Evolutionary conservation across 768 basidiomycete species (phyloP).

Genomic region (Rhodotorula taiwanensis): DNA sequence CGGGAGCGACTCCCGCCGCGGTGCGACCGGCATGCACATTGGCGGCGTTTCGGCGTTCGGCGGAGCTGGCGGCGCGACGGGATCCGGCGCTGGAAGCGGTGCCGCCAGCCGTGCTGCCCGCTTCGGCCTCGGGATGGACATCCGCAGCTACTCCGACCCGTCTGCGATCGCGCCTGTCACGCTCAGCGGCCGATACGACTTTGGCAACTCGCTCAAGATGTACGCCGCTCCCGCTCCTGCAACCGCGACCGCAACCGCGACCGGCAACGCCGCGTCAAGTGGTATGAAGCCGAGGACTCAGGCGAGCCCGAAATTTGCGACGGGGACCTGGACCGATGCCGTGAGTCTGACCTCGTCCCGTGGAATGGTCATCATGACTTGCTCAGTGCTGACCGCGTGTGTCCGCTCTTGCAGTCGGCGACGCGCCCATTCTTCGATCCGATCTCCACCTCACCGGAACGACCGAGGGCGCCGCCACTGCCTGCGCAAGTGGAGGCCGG

Average conservation of each 20-base stretch:
- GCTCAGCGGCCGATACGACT: conserved; percentile 46
- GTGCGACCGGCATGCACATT: too few relatives aligned
- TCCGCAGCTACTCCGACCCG: conserved; percentile 11
- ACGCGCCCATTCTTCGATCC: conserved; percentile 26
- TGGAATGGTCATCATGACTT: not conserved
- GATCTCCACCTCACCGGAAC: conserved; percentile 28
- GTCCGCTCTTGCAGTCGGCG: not conserved
- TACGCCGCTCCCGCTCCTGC: not conserved
- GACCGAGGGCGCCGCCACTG: conserved; percentile 15
- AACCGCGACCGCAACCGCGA: not conserved
- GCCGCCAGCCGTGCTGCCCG: not conserved
- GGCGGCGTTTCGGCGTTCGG: conserved; percentile 3
- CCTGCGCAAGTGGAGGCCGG: not conserved
- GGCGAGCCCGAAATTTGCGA: not conserved
- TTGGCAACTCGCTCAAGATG: conserved; percentile 44
- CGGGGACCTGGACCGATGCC: not conserved
- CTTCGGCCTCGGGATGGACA: not conserved
- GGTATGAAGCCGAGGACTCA: conserved; percentile 1
- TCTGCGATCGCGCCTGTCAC: conserved; percentile 36
- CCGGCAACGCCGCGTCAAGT: too few relatives aligned
- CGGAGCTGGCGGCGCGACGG: conserved; percentile 18
- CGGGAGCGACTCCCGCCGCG: not conserved
- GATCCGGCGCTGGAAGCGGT: not conserved
- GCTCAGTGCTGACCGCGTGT: too few relatives aligned
- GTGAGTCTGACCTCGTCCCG: not conserved